phyloP scores from a whole-genome alignment of 768 basidiomycete species.

The Gloeopeniophorella convolvens region DNA sequence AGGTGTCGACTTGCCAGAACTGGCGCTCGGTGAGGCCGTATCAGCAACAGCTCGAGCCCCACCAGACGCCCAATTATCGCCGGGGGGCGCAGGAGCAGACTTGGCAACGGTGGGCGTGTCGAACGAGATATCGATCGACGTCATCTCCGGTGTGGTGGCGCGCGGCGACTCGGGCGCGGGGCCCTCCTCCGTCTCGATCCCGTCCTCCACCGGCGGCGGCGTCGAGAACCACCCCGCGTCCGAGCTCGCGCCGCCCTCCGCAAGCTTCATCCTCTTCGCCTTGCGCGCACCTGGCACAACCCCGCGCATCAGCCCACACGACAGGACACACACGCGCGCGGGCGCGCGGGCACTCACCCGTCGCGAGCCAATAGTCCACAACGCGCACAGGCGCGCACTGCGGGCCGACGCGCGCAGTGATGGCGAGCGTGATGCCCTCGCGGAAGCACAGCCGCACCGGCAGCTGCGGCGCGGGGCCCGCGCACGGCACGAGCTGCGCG shows the following conservation, averaged over 20 bases:
- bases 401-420: slow-evolving; percentile 6
- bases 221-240: slow-evolving; percentile 7
- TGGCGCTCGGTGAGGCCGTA: no score
- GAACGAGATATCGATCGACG: not conserved
- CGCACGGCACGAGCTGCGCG: slow-evolving; percentile 2
- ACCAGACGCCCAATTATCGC: no score
- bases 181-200: not conserved
- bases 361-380: not conserved
- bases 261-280: slow-evolving; percentile 1
- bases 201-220: not conserved
- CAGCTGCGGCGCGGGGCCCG: not conserved
- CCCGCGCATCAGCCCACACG: slow-evolving; percentile 1
- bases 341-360: not conserved
- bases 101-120: no score
- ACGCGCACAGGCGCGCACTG: slow-evolving; percentile 3
- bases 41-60: no score
- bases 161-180: not conserved
- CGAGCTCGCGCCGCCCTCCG: not conserved
- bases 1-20: no score
- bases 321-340: not conserved
- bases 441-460: not conserved
- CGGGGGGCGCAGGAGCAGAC: no score
- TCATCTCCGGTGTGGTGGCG: not conserved
- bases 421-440: slow-evolving; percentile 8
- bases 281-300: no score